Evolutionary conservation across 768 basidiomycete genomes (phyloP), one percentile per base, ranked within the genome.

Genomic region (Termitomyces bulborhizus): DNA sequence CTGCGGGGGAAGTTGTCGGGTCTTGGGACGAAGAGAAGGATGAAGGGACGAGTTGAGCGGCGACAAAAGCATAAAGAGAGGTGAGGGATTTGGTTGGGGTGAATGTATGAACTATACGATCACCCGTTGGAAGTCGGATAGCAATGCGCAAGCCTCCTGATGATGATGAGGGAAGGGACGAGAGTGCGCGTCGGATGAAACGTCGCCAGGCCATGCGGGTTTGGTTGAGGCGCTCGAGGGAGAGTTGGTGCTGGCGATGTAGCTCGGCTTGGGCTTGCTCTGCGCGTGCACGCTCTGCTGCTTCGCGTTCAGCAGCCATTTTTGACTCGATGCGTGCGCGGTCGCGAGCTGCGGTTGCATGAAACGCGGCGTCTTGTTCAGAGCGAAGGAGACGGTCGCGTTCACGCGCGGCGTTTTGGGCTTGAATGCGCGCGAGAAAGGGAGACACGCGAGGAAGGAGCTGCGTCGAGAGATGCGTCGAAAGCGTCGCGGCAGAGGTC

Each of bases 401-500:
- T 36, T 77, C 76, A 1, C 73, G 70, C 21, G 60, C 86, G 70
- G 64, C 82, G 65, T 73, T 67, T 47, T 81, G 75, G 0, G 76
- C 65, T 15, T 73, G 78, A 51, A 91, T 73, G 16, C 86, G 80
- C 8, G 74, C 71, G 9, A 99, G 81, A 73, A 85, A 92, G 0
- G 94, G 84, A 0, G 67, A 72, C 3, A 93, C 85, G 21, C 94
- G 90, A 0, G 95, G 94, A 1, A 98, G 71, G 46, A 98, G 78
- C 42, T 85, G 79, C 8, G 76, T 76, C 18, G 78, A 76, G 1
- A 98, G 76, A 62, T 95, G 89, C 5, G 80, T 72, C 7, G 79
- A 65, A 18, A 98, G 79, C 0, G 79, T 73, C 2, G 75, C 62
- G 0, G 90, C 76, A 3, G 90, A 82, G 0, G 93, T 91, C 0